A percentile compares a stretch with the other conserved stretches of the same genome.
phyloP scores from a whole-genome alignment of 257 asterid species.

The Plantago major region DNA sequence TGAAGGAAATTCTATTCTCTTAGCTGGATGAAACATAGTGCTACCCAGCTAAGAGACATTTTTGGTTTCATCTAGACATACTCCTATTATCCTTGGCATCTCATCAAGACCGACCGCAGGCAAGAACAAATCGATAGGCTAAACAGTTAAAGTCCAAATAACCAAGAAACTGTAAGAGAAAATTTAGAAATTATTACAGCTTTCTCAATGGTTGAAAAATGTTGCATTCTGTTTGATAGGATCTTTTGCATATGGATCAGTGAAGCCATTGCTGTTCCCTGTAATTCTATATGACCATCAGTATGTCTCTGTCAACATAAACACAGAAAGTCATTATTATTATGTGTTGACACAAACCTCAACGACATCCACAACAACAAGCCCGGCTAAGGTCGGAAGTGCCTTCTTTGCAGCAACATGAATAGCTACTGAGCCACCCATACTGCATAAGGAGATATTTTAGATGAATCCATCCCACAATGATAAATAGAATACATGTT shows the following conservation, averaged over 20 bases:
- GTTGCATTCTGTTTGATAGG: conserved; percentile 77
- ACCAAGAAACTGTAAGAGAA: conserved; percentile 15
- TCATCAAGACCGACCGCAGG: neutral
- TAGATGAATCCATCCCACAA: neutral
- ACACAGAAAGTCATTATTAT: neutral
- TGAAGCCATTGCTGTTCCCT: conserved; percentile 97
- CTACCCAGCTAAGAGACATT: too few species aligned
- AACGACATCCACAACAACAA: conserved; percentile 94
- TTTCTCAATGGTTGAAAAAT: conserved; percentile 77
- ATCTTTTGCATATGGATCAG: conserved; percentile 91
- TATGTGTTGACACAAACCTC: conserved; percentile 49
- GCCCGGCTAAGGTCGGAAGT: conserved; percentile 74
- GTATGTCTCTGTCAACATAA: conserved; percentile 5
- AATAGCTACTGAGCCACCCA: conserved; percentile 96
- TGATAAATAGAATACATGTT: neutral
- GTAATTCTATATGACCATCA: conserved; percentile 31
- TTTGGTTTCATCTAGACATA: neutral
- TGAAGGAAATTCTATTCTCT: too few species aligned
- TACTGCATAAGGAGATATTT: conserved; percentile 32
- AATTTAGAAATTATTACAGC: conserved; percentile 51
- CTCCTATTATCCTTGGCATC: conserved; percentile 6
- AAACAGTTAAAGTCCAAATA: neutral
- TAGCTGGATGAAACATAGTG: too few species aligned
- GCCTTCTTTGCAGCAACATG: conserved; percentile 82
- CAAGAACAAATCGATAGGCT: conserved; percentile 2